A percentile compares a stretch with the other conserved stretches of the same genome.
These are phyloP conservation scores for Sanguinoderma infundibulare DNA, from an alignment of 1,284 basidiomycete species.

Conservation along the genomic window DNA sequence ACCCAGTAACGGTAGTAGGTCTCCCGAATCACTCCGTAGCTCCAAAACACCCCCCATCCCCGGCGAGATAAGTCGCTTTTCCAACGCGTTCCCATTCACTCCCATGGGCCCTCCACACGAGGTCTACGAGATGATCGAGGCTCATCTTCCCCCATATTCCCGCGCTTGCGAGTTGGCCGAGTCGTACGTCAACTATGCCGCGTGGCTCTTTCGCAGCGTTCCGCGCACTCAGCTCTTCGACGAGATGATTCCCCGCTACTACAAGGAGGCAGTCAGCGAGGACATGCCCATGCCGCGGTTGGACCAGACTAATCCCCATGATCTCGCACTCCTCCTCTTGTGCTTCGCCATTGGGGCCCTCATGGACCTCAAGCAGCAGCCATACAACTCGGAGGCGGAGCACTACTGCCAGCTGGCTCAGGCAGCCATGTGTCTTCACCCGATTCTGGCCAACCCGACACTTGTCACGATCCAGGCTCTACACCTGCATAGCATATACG, in stretches of 20 bases:
- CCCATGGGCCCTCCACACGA: conserved; percentile 53
- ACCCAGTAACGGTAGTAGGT: conserved; percentile 30
- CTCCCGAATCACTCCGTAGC: conserved; percentile 39
- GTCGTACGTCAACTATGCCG: conserved; percentile 58
- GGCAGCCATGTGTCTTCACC: conserved; percentile 41
- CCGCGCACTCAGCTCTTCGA: conserved; percentile 64
- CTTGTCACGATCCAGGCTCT: conserved; percentile 52
- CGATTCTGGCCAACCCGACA: conserved; percentile 41
- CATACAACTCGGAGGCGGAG: conserved; percentile 61
- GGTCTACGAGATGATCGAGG: conserved; percentile 52
- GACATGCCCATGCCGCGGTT: conserved; percentile 30
- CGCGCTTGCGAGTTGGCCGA: conserved; percentile 63
- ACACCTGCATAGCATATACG: conserved; percentile 60
- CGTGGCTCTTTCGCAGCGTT: conserved; percentile 62
- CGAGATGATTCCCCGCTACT: conserved; percentile 61
- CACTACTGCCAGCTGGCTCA: conserved; percentile 58
- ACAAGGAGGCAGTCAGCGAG: conserved; percentile 42
- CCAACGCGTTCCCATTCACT: conserved; percentile 66
- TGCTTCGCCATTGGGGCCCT: conserved; percentile 65
- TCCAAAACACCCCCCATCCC: conserved; percentile 41
- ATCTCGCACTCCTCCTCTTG: conserved; percentile 58
- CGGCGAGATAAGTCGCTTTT: conserved; percentile 55
- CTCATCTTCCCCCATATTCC: conserved; percentile 35
- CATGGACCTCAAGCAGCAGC: conserved; percentile 63
- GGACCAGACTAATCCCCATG: conserved; percentile 48